Evolutionary conservation across 169 alveolate species (phyloP).

Genomic region (Pseudocohnilembus persalinus): DNA sequence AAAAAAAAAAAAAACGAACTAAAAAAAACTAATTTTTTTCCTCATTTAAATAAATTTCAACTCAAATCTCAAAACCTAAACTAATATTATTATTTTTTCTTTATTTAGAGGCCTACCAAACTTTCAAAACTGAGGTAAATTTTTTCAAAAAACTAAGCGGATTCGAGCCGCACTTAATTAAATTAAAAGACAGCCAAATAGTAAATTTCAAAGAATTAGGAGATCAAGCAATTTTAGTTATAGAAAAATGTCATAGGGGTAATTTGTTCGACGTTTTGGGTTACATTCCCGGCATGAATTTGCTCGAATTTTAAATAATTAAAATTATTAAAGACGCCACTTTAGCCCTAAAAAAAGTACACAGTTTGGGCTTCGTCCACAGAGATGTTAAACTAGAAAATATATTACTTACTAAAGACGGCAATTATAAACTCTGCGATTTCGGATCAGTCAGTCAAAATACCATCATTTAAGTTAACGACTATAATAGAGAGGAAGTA

Average conservation of each 20-base stretch:
- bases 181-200: not conserved
- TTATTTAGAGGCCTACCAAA: not conserved
- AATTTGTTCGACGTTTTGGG: not conserved
- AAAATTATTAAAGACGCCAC: not conserved
- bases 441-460: conserved; percentile 66
- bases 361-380: not conserved
- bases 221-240: not conserved
- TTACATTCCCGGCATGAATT: not conserved
- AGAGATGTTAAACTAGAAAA: conserved; percentile 61
- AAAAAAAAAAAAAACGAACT: too few relatives aligned
- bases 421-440: conserved; percentile 73
- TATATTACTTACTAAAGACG: conserved; percentile 51
- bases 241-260: not conserved
- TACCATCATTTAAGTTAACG: conserved; percentile 24
- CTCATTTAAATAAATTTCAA: too few relatives aligned
- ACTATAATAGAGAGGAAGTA: conserved; percentile 45
- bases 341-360: not conserved
- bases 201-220: not conserved
- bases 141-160: not conserved
- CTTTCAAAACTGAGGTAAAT: not conserved
- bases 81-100: not conserved
- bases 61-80: too few relatives aligned
- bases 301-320: not conserved
- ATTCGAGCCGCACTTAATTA: not conserved
- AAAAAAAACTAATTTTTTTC: too few relatives aligned